Base-by-base conservation (phyloP, 1,284 basidiomycete genomes). In the Ustilago trichophora region DNA sequence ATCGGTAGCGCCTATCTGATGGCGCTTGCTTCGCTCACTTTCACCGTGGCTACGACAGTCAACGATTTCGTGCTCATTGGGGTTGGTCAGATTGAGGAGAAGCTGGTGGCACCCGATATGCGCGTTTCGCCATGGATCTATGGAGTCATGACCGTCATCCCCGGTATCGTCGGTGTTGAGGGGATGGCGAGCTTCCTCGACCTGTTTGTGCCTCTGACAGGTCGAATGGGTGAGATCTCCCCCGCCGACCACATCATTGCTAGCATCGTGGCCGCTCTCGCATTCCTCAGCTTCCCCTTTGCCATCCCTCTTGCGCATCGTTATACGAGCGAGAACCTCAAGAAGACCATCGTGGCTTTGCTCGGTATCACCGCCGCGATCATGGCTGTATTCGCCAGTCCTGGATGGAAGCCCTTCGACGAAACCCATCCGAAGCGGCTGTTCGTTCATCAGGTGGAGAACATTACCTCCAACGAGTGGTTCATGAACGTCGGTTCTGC, bases 181-280 rank as follows among this genome's bases (percentile, higher is more conserved):
- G 83, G 92, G 19, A 83, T 90, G 47, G 84, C 87, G 33, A 86
- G 87, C 2, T 88, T 91, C 6, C 78, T 93, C 11, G 75, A 95
- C 62, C 89, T 98, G n/a, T 96, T 98, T 76, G 92, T 96, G 0
- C 95, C 95, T 1, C 83, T 98, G 70, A 91, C 92, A 60, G 82
- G 88, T 77, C 47, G 84, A 68, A 77, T 78, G 71, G 82, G 82
- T 19, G 75, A 69, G 72, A 71, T 73, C 35, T 67, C 58, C 4
- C 58, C 94, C 0, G 88, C 89, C 1, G 95, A 98, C 75, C 87
- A 91, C 77, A 90, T 98, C 78, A 91, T 98, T 43, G 93, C 92
- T 0, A 88, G 88, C 11, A 73, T 84, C 27, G 76, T 77, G 19
- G 68, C 73, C 9, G 62, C 87, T 91, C 48, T 87, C 8, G 45